phyloP scores from a whole-genome alignment of 169 alveolate genomes.

The Eimeria praecox region DNA sequence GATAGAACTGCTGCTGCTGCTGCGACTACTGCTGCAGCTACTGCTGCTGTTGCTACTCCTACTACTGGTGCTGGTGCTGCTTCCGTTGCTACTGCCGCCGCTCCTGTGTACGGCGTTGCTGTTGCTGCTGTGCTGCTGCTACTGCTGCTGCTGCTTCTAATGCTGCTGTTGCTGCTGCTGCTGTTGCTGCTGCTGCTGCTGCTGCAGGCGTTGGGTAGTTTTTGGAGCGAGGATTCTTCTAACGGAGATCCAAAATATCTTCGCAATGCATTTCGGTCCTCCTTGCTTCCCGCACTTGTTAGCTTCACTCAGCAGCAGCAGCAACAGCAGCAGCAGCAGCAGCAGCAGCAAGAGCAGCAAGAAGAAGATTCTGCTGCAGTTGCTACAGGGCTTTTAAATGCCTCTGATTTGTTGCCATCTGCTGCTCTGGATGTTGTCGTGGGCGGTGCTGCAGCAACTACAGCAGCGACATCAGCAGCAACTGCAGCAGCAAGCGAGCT shows the following conservation, averaged over 20 bases:
- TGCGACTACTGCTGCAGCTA: background rate
- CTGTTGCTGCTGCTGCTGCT: slow-evolving; percentile 3
- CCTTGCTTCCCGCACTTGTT: slow-evolving; percentile 63
- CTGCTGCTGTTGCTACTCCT: background rate
- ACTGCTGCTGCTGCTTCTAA: background rate
- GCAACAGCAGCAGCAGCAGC: slow-evolving; percentile 36
- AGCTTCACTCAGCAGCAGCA: slow-evolving; percentile 49
- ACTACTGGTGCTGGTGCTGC: background rate
- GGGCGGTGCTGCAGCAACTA: slow-evolving; percentile 5
- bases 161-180: slow-evolving; percentile 9
- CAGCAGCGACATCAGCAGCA: slow-evolving; percentile 47
- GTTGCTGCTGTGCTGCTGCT: background rate
- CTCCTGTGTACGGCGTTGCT: background rate
- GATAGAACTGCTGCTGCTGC: background rate
- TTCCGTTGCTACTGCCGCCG: background rate
- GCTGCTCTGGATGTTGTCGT: background rate
- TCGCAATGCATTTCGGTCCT: slow-evolving; percentile 57
- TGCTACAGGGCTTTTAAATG: background rate
- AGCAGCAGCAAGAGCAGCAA: slow-evolving; percentile 19
- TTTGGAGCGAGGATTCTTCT: slow-evolving; percentile 69
- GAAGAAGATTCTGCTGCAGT: background rate
- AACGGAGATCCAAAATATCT: slow-evolving; percentile 47
- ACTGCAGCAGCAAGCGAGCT: slow-evolving; percentile 2
- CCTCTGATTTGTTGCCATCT: background rate
- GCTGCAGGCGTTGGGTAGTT: slow-evolving; percentile 49